phyloP scores from a whole-genome alignment of 2,329 filamentous ascomycete species.

The Colletotrichum lindemuthianum region DNA sequence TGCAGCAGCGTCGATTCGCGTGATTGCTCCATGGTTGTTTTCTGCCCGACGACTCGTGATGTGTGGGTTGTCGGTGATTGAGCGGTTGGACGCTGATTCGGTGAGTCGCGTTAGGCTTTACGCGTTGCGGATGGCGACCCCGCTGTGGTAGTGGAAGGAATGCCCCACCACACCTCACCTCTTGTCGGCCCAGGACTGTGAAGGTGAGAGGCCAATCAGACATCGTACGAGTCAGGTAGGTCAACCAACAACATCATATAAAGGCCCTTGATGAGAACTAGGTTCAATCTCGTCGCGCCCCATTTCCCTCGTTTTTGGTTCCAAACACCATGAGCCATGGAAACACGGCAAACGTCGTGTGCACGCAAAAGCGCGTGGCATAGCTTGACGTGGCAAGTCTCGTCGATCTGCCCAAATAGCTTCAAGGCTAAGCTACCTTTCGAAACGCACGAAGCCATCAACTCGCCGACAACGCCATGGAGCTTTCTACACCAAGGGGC shows the following conservation, averaged over 20 bases:
- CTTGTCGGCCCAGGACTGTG: too few relatives aligned
- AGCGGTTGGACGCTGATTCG: constrained; percentile 1
- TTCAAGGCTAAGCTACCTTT: constrained; percentile 2
- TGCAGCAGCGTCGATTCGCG: constrained; percentile 42
- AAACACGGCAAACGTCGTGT: not conserved
- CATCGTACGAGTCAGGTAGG: constrained; percentile 11
- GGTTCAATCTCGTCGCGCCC: not conserved
- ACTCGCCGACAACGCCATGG: constrained; percentile 10
- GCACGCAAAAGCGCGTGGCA: not conserved
- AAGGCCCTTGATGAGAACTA: too few relatives aligned
- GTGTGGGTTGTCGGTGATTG: not conserved
- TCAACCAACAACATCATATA: too few relatives aligned
- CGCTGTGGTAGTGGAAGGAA: not conserved
- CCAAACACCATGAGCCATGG: constrained; percentile 1
- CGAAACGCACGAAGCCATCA: constrained; percentile 12
- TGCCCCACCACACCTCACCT: constrained; percentile 6
- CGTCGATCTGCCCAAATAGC: constrained; percentile 17
- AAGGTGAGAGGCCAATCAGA: constrained; percentile 22
- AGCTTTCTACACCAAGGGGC: constrained; percentile 10
- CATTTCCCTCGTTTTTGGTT: not conserved
- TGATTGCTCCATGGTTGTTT: constrained; percentile 23
- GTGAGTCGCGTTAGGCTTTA: constrained; percentile 27
- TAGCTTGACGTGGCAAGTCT: constrained; percentile 32
- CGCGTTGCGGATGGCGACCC: constrained; percentile 27
- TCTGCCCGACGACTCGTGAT: not conserved